Evolutionary conservation across 805 yeast genomes (phyloP), one percentile per base, ranked within the genome.

Genomic region (Lipomyces orientalis): DNA sequence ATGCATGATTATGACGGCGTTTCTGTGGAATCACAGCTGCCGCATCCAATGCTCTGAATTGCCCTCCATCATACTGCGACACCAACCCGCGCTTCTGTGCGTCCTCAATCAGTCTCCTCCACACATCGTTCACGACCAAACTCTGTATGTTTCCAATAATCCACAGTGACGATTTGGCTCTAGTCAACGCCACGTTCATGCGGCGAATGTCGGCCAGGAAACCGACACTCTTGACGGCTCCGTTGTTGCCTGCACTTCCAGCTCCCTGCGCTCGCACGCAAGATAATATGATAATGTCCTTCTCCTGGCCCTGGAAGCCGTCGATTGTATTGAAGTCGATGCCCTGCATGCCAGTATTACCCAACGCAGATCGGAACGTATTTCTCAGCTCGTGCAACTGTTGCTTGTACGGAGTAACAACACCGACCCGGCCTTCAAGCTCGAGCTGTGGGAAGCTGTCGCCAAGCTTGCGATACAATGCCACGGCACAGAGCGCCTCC

Each of bases 301-400:
- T 95, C 76, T 95, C 99, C 78, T 95, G 98, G 71, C 97, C 98
- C 81, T 93, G 99, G 77, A 93, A 95, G 0, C 98, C 99, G 83
- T 95, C 99, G 68, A 95, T 93, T 0, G 99, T 92, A 75, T 93
- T 93, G 79, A 95, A 93, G 75, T 91, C 97, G 60, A 96, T 87
- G 62, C 86, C 88, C 37, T 85, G 83, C 22, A 84, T 77, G 43
- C 94, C 89, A 2, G 80, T 75, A 1, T 80, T 80, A 10, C 98
- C 98, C 74, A 85, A 90, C 63, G 81, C 80, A 16, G 81, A 80
- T 5, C 80, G 76, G 74, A 95, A 94, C 0, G 82, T 77, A 22
- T 83, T 82, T 70, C 85, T 85, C 65, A 95, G 75, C 1, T 83
- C 80, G 46, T 82, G 74, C 54, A 92, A 86, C 76, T 95, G 99